Conservation (phyloP, 768 basidiomycete genomes). For the Boletus bicolor region DNA sequence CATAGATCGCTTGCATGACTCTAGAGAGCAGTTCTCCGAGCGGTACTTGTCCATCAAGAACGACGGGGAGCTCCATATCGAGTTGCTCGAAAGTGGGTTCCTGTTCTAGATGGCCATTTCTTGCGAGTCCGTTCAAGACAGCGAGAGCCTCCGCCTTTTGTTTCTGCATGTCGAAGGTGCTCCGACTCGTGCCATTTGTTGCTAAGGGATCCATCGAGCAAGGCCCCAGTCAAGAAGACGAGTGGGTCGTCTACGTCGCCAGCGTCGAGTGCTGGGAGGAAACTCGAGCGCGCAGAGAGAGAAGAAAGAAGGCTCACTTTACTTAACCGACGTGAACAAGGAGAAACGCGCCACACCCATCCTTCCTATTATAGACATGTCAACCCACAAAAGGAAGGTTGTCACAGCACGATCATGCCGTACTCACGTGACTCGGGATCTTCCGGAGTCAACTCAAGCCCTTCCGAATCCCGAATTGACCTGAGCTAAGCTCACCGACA, state of each 20-base stretch:
- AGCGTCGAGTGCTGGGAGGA: neutral
- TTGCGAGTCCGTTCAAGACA: constrained; percentile 26
- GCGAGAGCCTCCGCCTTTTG: constrained; percentile 31
- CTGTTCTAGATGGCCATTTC: constrained; percentile 37
- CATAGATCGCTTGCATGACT: constrained; percentile 75
- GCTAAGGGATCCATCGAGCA: constrained; percentile 15
- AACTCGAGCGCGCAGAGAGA: neutral
- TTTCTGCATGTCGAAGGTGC: constrained; percentile 24
- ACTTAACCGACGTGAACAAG: constrained; percentile 15
- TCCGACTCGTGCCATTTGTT: constrained; percentile 13
- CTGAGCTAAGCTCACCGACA: constrained; percentile 3
- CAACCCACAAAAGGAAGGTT: constrained; percentile 2
- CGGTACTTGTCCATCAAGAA: constrained; percentile 69
- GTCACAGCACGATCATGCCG: neutral
- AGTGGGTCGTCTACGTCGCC: constrained; percentile 1
- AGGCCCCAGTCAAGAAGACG: neutral
- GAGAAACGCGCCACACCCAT: constrained; percentile 9
- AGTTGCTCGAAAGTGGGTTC: constrained; percentile 52
- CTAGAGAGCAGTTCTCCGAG: constrained; percentile 74
- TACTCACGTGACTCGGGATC: constrained; percentile 18
- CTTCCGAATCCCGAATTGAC: neutral
- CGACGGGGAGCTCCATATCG: constrained; percentile 70
- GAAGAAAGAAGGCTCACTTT: neutral
- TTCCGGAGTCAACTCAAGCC: constrained; percentile 10
- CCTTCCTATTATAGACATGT: constrained; percentile 12